These are phyloP conservation scores for Rhodotorula sp. DNA, from an alignment of 1,284 basidiomycete genomes.

Conservation along the genomic window DNA sequence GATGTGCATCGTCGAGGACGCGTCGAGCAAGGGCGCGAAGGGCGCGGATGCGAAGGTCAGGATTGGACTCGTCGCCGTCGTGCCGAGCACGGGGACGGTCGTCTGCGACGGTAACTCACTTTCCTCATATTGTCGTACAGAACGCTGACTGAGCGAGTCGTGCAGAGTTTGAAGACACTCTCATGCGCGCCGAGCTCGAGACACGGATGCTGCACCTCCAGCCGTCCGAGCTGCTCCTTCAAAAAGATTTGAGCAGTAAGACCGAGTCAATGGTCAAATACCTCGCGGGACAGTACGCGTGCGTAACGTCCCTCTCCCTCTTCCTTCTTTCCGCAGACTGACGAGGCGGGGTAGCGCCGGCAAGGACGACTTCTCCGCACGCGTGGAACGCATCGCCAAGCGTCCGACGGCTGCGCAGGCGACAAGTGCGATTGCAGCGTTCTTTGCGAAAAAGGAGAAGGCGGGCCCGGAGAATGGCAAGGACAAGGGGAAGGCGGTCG, in stretches of 20 bases:
- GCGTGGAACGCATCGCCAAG: slow-evolving; percentile 66
- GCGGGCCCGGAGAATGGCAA: slow-evolving; percentile 2
- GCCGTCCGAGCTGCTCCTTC: slow-evolving; percentile 74
- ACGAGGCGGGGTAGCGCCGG: slow-evolving; percentile 20
- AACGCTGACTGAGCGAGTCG: neutral
- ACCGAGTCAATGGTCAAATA: slow-evolving; percentile 77
- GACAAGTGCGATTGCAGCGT: slow-evolving; percentile 68
- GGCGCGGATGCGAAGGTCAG: slow-evolving; percentile 63
- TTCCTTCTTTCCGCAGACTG: neutral
- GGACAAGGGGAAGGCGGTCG: slow-evolving; percentile 2
- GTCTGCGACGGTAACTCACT: slow-evolving; percentile 74
- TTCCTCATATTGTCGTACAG: neutral
- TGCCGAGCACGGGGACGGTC: slow-evolving; percentile 85
- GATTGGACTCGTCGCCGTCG: slow-evolving; percentile 76
- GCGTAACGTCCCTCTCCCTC: neutral
- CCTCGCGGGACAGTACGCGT: slow-evolving; percentile 60
- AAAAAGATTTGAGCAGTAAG: slow-evolving; percentile 63
- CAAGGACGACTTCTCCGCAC: slow-evolving; percentile 48
- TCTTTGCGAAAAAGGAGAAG: slow-evolving; percentile 59
- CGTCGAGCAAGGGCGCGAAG: slow-evolving; percentile 54
- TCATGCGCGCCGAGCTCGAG: slow-evolving; percentile 84
- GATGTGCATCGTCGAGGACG: slow-evolving; percentile 65
- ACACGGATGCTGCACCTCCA: slow-evolving; percentile 78
- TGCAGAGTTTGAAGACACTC: slow-evolving; percentile 60
- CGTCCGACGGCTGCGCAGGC: slow-evolving; percentile 69